Evolutionary conservation across 768 basidiomycete genomes (phyloP).

Genomic region (Stropharia rugosoannulata): DNA sequence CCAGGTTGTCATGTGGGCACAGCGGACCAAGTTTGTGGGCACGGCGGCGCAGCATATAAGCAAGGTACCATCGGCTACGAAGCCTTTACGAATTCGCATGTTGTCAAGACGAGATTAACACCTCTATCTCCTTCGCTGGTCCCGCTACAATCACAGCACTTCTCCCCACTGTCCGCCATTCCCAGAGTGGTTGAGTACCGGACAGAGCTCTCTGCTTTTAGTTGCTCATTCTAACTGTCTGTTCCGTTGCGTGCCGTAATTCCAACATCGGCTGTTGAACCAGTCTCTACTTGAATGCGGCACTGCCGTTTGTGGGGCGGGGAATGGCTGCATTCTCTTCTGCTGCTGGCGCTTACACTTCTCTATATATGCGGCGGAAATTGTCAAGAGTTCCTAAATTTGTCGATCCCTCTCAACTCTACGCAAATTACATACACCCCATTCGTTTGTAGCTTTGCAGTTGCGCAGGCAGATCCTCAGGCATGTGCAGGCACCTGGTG

Average conservation of each 20-base stretch:
- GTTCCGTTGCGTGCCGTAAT: too few relatives aligned
- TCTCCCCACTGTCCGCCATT: not conserved
- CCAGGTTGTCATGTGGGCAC: not conserved
- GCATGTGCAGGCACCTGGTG: conserved; percentile 46
- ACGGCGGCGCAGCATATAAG: not conserved
- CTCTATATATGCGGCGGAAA: conserved; percentile 8
- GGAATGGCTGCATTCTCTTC: not conserved
- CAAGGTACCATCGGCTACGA: not conserved
- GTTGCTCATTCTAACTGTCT: too few relatives aligned
- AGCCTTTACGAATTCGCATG: not conserved
- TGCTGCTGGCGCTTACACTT: not conserved
- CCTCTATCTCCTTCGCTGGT: not conserved
- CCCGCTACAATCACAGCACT: not conserved
- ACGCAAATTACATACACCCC: conserved; percentile 46
- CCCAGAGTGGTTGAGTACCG: not conserved
- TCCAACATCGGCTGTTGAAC: not conserved
- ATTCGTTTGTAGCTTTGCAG: conserved; percentile 40
- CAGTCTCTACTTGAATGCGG: conserved; percentile 5
- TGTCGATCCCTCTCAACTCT: conserved; percentile 36
- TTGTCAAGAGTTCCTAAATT: conserved; percentile 27
- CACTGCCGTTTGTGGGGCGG: not conserved
- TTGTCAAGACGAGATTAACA: not conserved
- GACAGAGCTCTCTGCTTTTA: not conserved
- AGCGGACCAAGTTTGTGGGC: not conserved
- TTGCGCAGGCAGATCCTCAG: conserved; percentile 19